These are phyloP conservation scores for Ganoderma resinaceum DNA, from an alignment of 1,284 basidiomycete genomes.

Conservation along the genomic window DNA sequence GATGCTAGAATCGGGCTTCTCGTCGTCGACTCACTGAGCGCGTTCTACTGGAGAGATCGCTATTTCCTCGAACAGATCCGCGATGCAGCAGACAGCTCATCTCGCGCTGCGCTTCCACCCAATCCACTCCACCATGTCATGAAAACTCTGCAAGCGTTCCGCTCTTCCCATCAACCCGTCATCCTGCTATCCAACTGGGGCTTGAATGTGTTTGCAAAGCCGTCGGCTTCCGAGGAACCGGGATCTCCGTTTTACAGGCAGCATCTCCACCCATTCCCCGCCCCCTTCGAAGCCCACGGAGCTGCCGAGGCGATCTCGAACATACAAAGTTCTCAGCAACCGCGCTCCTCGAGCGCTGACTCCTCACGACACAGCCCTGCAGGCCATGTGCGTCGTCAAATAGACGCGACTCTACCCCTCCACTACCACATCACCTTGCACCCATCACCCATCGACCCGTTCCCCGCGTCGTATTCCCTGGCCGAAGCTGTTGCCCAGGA, in stretches of 20 bases:
- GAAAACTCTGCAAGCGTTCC: slow-evolving; percentile 57
- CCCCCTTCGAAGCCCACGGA: slow-evolving; percentile 38
- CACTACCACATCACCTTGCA: slow-evolving; percentile 37
- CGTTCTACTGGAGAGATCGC: slow-evolving; percentile 81
- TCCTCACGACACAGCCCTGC: background rate
- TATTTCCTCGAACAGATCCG: slow-evolving; percentile 64
- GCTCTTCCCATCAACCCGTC: slow-evolving; percentile 57
- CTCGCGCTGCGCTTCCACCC: slow-evolving; percentile 22
- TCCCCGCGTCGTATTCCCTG: slow-evolving; percentile 36
- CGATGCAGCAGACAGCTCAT: slow-evolving; percentile 28
- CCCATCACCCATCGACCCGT: slow-evolving; percentile 36
- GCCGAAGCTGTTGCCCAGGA: slow-evolving; percentile 38
- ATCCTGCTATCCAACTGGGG: slow-evolving; percentile 73
- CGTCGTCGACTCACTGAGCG: slow-evolving; percentile 76
- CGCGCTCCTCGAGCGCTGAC: slow-evolving; percentile 5
- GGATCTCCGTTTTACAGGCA: slow-evolving; percentile 53
- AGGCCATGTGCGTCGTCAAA: background rate
- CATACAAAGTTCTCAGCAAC: slow-evolving; percentile 17
- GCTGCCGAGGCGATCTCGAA: slow-evolving; percentile 22
- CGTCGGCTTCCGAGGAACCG: slow-evolving; percentile 30
- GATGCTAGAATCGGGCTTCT: slow-evolving; percentile 65
- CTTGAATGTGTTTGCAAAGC: slow-evolving; percentile 45
- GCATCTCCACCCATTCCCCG: slow-evolving; percentile 58
- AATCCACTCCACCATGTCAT: slow-evolving; percentile 55
- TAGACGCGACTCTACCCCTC: slow-evolving; percentile 12